phyloP scores from a whole-genome alignment of 2,329 filamentous ascomycete species.

The Colletotrichum gigasporum region DNA sequence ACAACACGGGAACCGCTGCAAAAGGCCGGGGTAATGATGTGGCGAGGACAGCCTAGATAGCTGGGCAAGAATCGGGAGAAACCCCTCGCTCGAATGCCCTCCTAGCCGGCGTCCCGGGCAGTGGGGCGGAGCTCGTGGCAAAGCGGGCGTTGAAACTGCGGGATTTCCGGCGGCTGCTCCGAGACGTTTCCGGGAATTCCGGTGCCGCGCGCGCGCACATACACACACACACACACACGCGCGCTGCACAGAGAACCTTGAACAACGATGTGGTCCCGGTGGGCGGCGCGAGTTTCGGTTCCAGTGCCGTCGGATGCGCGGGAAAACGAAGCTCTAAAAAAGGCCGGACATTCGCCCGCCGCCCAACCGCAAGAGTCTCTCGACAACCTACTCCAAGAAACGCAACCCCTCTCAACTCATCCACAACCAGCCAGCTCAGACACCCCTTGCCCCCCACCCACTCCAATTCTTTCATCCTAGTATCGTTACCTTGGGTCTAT shows the following conservation, averaged over 20 bases:
- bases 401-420: neutral
- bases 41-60: constrained; percentile 23
- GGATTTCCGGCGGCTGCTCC: neutral
- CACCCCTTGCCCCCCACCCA: constrained; percentile 6
- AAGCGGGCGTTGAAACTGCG: neutral
- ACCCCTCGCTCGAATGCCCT: neutral
- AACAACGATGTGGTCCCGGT: neutral
- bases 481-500: no score
- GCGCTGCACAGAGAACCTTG: neutral
- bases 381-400: neutral
- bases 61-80: neutral
- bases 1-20: neutral
- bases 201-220: no score
- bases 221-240: no score
- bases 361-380: neutral
- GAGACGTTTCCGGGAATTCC: neutral
- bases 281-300: neutral
- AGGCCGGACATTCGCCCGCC: constrained; percentile 7
- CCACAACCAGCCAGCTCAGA: neutral
- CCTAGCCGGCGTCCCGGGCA: constrained; percentile 10
- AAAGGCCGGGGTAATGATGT: constrained; percentile 9
- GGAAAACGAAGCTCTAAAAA: constrained; percentile 19
- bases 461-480: neutral
- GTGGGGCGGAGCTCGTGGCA: constrained; percentile 14
- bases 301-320: neutral